phyloP scores from a whole-genome alignment of 2,329 filamentous ascomycete species.

The Coleophoma eucalyptorum region DNA sequence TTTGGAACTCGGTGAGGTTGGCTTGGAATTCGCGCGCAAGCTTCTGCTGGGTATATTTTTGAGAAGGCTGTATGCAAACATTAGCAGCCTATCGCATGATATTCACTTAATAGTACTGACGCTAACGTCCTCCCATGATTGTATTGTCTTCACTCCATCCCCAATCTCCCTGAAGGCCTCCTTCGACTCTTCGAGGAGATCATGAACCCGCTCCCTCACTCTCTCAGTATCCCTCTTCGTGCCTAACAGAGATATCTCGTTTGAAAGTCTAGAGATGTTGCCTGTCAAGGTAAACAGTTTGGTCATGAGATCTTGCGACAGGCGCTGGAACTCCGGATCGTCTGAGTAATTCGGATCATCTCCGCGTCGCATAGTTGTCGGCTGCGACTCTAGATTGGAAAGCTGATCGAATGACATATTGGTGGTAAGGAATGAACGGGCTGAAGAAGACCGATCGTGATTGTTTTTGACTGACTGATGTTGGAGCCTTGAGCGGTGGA shows the following conservation, averaged over 20 bases:
- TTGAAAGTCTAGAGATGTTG: constrained; percentile 80
- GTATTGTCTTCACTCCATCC: constrained; percentile 89
- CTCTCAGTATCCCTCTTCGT: constrained; percentile 89
- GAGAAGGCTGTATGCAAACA: constrained; percentile 62
- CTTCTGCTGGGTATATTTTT: constrained; percentile 96
- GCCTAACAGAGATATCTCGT: constrained; percentile 80
- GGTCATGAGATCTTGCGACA: constrained; percentile 80
- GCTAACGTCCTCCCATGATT: constrained; percentile 80
- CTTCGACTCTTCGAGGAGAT: constrained; percentile 80
- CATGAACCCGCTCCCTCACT: constrained; percentile 85
- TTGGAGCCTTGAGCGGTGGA: constrained; percentile 4
- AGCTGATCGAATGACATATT: constrained; percentile 90
- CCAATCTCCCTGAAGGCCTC: constrained; percentile 87
- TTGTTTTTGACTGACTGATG: not conserved
- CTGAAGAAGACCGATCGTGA: not conserved
- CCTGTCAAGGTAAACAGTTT: constrained; percentile 86
- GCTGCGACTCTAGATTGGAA: constrained; percentile 79
- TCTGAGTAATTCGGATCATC: constrained; percentile 78
- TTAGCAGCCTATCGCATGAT: constrained; percentile 9
- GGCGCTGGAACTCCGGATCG: constrained; percentile 84
- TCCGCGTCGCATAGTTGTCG: constrained; percentile 61
- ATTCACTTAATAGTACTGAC: constrained; percentile 39
- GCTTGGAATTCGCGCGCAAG: constrained; percentile 90
- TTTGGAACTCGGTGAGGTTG: constrained; percentile 86
- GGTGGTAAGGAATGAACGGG: constrained; percentile 1